Conservation (phyloP, 2,329 filamentous ascomycete species). For the Botrytis cinerea region DNA sequence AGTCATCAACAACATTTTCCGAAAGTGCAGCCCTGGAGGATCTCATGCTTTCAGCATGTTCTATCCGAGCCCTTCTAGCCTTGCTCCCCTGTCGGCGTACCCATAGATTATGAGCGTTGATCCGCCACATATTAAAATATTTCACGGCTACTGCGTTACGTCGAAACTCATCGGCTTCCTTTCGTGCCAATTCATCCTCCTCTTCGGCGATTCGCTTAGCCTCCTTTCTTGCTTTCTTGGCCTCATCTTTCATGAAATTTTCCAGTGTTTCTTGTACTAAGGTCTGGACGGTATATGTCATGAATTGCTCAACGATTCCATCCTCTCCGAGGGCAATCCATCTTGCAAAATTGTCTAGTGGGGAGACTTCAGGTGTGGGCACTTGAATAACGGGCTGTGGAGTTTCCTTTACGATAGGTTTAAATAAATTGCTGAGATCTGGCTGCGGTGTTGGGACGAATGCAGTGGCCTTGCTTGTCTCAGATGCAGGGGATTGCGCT, state of each 20-base stretch:
- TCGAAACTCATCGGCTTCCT: conserved; percentile 37
- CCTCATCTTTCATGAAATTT: conserved; percentile 29
- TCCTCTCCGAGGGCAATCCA: conserved; percentile 39
- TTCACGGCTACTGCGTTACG: conserved; percentile 37
- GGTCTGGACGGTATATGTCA: conserved; percentile 31
- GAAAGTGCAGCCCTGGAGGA: conserved; percentile 35
- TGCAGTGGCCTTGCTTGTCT: neutral
- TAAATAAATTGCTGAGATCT: neutral
- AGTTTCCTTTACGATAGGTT: neutral
- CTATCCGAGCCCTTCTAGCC: conserved; percentile 36
- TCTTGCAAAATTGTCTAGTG: conserved; percentile 29
- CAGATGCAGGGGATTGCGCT: neutral
- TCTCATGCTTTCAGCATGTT: conserved; percentile 37
- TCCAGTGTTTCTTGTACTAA: conserved; percentile 31
- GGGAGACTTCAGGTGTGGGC: neutral
- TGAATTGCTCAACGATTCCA: conserved; percentile 42
- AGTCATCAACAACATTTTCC: conserved; percentile 39
- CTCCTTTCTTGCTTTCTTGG: conserved; percentile 23
- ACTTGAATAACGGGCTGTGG: neutral
- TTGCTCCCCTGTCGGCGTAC: conserved; percentile 38
- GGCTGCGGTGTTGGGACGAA: neutral
- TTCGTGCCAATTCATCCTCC: conserved; percentile 31
- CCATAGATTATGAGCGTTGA: conserved; percentile 32
- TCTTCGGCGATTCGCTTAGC: conserved; percentile 28
- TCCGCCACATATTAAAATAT: conserved; percentile 39